Evolutionary conservation across 768 basidiomycete genomes (phyloP).

Genomic region (Gloeostereum incarnatum): DNA sequence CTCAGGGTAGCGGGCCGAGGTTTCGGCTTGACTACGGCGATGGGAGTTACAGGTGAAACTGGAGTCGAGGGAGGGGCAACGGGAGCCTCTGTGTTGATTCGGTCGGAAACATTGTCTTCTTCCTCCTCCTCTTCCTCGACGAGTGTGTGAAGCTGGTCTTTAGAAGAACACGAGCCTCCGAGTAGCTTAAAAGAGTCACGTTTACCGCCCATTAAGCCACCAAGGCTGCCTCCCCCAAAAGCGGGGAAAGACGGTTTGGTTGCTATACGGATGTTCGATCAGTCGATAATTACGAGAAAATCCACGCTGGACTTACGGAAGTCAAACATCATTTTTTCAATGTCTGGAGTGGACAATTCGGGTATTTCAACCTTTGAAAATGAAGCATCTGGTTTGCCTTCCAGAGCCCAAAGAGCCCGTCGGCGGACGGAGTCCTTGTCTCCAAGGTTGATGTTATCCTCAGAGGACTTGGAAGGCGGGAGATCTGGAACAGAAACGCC

Average conservation of each 20-base stretch:
- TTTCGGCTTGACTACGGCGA: conserved; percentile 23
- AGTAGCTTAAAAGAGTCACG: conserved; percentile 79
- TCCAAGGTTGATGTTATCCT: conserved; percentile 60
- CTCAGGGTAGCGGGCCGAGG: conserved; percentile 59
- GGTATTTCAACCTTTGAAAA: conserved; percentile 81
- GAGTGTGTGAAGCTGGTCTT: conserved; percentile 71
- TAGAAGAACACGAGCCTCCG: conserved; percentile 47
- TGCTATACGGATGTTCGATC: conserved; percentile 26
- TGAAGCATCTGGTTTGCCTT: conserved; percentile 67
- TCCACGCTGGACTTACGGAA: conserved; percentile 42
- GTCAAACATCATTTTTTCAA: conserved; percentile 47
- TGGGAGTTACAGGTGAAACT: conserved; percentile 18
- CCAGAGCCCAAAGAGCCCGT: conserved; percentile 78
- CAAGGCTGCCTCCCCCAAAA: conserved; percentile 30
- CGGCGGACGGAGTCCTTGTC: conserved; percentile 76
- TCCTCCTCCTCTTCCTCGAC: conserved; percentile 87
- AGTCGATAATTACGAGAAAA: conserved; percentile 7
- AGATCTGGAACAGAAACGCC: conserved; percentile 67
- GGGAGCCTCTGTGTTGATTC: conserved; percentile 14
- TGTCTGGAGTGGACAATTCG: conserved; percentile 53
- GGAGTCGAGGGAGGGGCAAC: conserved; percentile 18
- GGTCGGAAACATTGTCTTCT: conserved; percentile 53
- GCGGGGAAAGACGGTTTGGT: conserved; percentile 51
- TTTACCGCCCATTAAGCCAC: conserved; percentile 42
- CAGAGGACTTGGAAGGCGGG: conserved; percentile 39